A percentile compares a stretch with the other conserved stretches of the same genome.
phyloP scores from a whole-genome alignment of 331 rosid species.

The Arachis monticola region DNA sequence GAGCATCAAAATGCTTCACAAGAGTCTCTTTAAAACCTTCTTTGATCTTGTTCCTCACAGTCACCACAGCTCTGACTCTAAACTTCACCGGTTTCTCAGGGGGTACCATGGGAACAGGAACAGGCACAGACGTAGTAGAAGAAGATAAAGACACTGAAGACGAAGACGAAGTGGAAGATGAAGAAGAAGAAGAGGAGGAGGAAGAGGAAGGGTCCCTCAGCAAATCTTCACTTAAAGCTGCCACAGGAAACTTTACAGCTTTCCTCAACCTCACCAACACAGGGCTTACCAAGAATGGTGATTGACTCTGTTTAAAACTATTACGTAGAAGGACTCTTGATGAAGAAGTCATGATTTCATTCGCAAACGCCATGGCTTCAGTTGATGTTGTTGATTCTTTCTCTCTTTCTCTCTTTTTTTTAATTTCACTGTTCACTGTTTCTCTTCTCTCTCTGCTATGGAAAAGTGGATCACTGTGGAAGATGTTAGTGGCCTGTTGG shows the following conservation, averaged over 20 bases:
- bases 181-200: background rate
- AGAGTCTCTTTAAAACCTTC: slow-evolving; percentile 76
- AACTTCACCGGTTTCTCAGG: slow-evolving; percentile 65
- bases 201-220: slow-evolving; percentile 46
- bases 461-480: background rate
- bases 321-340: slow-evolving; percentile 37
- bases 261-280: slow-evolving; percentile 48
- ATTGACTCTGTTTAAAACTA: slow-evolving; percentile 28
- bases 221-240: slow-evolving; percentile 86
- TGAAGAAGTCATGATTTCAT: slow-evolving; percentile 59
- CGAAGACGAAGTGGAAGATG: slow-evolving; percentile 5
- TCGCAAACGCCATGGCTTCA: slow-evolving; percentile 60
- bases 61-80: slow-evolving; percentile 81
- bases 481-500: slow-evolving; percentile 9
- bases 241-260: slow-evolving; percentile 58
- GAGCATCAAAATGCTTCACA: slow-evolving; percentile 70
- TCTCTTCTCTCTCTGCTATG: background rate
- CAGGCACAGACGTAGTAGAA: background rate
- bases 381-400: background rate
- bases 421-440: background rate
- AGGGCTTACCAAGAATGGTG: slow-evolving; percentile 37
- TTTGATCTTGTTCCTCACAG: slow-evolving; percentile 87
- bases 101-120: slow-evolving; percentile 8
- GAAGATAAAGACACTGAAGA: too few species aligned
- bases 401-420: background rate